Percentiles rank a stretch among this genome's conserved stretches.
Evolutionary conservation across 805 yeast genomes (phyloP).

Genomic region (Saccharomyces paradoxus): DNA sequence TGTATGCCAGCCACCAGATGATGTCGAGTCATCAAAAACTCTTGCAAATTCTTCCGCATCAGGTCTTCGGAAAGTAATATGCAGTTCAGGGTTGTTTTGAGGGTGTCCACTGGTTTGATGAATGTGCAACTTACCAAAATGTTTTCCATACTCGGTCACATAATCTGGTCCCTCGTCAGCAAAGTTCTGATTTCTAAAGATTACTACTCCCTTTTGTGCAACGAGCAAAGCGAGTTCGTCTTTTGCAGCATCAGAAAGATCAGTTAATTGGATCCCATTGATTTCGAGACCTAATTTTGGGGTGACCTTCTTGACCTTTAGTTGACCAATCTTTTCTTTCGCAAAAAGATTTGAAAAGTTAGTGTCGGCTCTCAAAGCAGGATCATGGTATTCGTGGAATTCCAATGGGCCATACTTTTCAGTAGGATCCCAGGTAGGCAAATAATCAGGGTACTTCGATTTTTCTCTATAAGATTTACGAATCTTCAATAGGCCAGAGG

Average conservation of each 20-base stretch:
- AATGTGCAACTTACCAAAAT: conserved; percentile 64
- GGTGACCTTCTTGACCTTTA: conserved; percentile 37
- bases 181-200: conserved; percentile 60
- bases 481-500: conserved; percentile 21
- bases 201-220: conserved; percentile 63
- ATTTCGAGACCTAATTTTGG: conserved; percentile 68
- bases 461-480: conserved; percentile 13
- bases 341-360: conserved; percentile 21
- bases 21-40: conserved; percentile 19
- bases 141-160: conserved; percentile 44
- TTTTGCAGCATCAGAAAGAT: conserved; percentile 45
- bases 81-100: conserved; percentile 48
- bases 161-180: conserved; percentile 44
- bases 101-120: conserved; percentile 75
- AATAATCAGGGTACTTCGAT: conserved; percentile 25
- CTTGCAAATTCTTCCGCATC: conserved; percentile 29
- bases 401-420: conserved; percentile 15
- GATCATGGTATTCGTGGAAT: conserved; percentile 14
- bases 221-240: conserved; percentile 63
- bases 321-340: conserved; percentile 17
- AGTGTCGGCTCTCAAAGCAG: conserved; percentile 18
- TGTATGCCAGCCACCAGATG: conserved; percentile 49
- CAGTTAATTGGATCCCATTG: conserved; percentile 50
- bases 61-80: conserved; percentile 47
- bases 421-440: conserved; percentile 23